Evolutionary conservation across 1,284 basidiomycete genomes (phyloP), one percentile per base, ranked within the genome.

Genomic region (Chalciporus sp.): DNA sequence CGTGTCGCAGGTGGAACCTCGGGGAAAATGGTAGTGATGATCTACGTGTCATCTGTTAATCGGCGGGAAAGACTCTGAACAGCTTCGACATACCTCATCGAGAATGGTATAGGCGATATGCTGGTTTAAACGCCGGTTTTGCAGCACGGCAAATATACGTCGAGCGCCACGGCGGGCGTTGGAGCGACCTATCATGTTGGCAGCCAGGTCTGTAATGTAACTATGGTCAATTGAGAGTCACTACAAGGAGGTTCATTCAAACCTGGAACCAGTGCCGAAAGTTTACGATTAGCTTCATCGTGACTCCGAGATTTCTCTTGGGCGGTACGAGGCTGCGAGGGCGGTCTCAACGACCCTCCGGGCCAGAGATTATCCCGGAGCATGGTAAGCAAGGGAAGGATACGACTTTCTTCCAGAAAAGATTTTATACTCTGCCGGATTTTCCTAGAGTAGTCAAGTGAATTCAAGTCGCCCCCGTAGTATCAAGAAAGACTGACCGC

Each of bases 141-240:
- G 96, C 43, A 98, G 70, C 1, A 95, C 92, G 2, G 94, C 88
- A 67, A 98, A 98, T 56, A 96, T 88, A 47, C 93, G 81, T 46
- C 94, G 81, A 4, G 95, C 94, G 7, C 95, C 96, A 42, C 94
- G 82, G 7, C 94, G 83, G 10, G 95, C 94, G 68, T 98, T 98
- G 2, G 92, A 88, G 23, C 94, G 81, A 9, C 96, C 96, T 58
- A 98, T 96, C 86, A 98, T 93, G 65, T 96, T 98, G 7, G 95
- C 93, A 28, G 92, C 94, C 44, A 98, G 73, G 64, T 98, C 96
- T 94, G 58, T 37, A 33, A 45, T 35, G 31, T 7, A 48, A 49
- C 29, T 5, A 44, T 27, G 16, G 47, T 64, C 29, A 63, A 48
- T 45, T 41, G 37, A 42, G 4, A 8, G 29, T 26, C 51, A 56